phyloP scores from a whole-genome alignment of 208 protist species.

The Phytomonas sp. region DNA sequence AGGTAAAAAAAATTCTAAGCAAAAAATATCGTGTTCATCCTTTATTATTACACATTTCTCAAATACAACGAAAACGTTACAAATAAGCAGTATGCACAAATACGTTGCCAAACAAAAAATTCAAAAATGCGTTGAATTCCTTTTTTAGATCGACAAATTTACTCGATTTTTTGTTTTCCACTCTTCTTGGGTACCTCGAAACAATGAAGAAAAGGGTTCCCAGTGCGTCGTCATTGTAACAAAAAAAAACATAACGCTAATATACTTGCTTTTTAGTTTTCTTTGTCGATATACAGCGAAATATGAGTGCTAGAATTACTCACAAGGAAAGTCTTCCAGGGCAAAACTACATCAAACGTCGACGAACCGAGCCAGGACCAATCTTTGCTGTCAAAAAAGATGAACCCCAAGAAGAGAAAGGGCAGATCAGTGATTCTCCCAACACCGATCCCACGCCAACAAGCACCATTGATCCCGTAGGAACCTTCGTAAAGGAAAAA shows the following conservation, averaged over 20 bases:
- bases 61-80: neutral
- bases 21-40: neutral
- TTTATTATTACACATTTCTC: neutral
- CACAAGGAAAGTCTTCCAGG: constrained; percentile 63
- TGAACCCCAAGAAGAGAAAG: constrained; percentile 1
- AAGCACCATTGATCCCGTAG: neutral
- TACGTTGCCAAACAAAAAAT: neutral
- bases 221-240: neutral
- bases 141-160: neutral
- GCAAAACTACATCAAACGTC: constrained; percentile 51
- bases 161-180: neutral
- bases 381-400: neutral
- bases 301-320: constrained; percentile 16
- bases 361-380: constrained; percentile 18
- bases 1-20: constrained; percentile 4
- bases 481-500: neutral
- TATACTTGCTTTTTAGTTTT: neutral
- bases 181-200: neutral
- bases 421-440: neutral
- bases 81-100: neutral
- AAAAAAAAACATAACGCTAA: neutral
- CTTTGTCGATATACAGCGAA: neutral
- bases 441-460: neutral
- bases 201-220: neutral
- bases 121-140: neutral